phyloP scores from a whole-genome alignment of 805 yeast species.

The Teunomyces tritomae region DNA sequence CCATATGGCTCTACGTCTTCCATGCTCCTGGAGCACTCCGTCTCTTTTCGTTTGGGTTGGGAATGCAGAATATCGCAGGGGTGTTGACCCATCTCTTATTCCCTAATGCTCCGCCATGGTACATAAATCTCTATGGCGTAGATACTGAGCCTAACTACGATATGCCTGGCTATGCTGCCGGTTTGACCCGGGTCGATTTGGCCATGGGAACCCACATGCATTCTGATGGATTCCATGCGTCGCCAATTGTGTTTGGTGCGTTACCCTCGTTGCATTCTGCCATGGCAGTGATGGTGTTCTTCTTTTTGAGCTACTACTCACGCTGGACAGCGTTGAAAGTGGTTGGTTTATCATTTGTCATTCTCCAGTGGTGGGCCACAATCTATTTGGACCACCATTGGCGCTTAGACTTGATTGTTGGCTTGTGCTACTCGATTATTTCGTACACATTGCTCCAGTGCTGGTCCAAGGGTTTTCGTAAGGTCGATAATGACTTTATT shows the following conservation, averaged over 20 bases:
- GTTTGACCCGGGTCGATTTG: conserved; percentile 61
- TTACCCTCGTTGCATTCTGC: conserved; percentile 64
- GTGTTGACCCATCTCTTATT: conserved; percentile 57
- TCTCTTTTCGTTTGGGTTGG: conserved; percentile 53
- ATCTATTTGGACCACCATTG: conserved; percentile 73
- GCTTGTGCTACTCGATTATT: conserved; percentile 50
- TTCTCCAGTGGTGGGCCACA: conserved; percentile 72
- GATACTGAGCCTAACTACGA: conserved; percentile 55
- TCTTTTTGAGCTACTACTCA: conserved; percentile 41
- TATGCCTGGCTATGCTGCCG: conserved; percentile 71
- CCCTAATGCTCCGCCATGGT: conserved; percentile 80
- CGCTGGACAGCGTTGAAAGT: conserved; percentile 33
- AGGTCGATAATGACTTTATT: conserved; percentile 37
- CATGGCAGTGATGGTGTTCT: conserved; percentile 54
- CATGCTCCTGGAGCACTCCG: conserved; percentile 63
- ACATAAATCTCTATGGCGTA: conserved; percentile 58
- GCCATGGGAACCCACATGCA: conserved; percentile 61
- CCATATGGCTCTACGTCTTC: conserved; percentile 62
- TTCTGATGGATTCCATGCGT: conserved; percentile 60
- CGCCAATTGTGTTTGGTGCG: conserved; percentile 70
- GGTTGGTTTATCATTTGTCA: conserved; percentile 43
- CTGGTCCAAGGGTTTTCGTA: conserved; percentile 24
- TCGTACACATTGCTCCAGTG: conserved; percentile 39
- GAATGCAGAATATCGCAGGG: conserved; percentile 59
- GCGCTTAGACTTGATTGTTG: conserved; percentile 58